Percentiles rank a stretch among this genome's conserved stretches.
phyloP scores from a whole-genome alignment of 441 rosid genomes.

The Eutrema salsugineum region DNA sequence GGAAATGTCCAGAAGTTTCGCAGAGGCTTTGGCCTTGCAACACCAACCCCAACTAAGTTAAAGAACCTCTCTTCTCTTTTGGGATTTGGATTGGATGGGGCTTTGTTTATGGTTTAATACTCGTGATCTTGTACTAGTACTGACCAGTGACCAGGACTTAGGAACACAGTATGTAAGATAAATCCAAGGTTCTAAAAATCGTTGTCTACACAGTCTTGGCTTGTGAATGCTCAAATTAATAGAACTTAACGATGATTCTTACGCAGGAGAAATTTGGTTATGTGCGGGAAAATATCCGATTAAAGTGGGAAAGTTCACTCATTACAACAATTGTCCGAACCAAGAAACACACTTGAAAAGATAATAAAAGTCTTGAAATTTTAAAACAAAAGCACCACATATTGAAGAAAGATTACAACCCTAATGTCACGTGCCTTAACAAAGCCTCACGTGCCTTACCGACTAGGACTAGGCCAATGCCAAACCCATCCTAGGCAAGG shows the following conservation, averaged over 20 bases:
- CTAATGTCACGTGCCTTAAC: conserved; percentile 18
- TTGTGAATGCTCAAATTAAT: neutral
- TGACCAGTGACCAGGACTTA: conserved; percentile 8
- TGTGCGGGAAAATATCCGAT: neutral
- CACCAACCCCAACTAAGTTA: conserved; percentile 20
- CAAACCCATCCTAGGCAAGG: conserved; percentile 5
- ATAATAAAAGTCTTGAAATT: neutral
- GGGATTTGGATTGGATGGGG: neutral
- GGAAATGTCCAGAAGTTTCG: conserved; percentile 60
- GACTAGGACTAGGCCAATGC: too few species aligned
- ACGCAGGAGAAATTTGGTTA: neutral
- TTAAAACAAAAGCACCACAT: neutral
- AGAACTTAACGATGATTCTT: neutral
- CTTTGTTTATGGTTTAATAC: neutral
- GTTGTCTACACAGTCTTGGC: neutral
- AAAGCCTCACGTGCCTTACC: too few species aligned
- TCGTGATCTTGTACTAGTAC: neutral
- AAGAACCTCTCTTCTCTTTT: neutral
- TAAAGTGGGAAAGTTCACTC: conserved; percentile 2
- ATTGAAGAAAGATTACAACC: neutral
- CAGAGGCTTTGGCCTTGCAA: conserved; percentile 52
- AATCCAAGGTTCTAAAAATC: neutral
- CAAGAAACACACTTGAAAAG: conserved; percentile 8
- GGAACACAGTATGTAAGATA: conserved; percentile 20
- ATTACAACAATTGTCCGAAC: conserved; percentile 17